Percentiles rank a stretch among this genome's conserved stretches.
These are phyloP conservation scores for Takakia lepidozioides DNA, from an alignment of 225 moss, liverwort and hornwort species.

Conservation along the genomic window DNA sequence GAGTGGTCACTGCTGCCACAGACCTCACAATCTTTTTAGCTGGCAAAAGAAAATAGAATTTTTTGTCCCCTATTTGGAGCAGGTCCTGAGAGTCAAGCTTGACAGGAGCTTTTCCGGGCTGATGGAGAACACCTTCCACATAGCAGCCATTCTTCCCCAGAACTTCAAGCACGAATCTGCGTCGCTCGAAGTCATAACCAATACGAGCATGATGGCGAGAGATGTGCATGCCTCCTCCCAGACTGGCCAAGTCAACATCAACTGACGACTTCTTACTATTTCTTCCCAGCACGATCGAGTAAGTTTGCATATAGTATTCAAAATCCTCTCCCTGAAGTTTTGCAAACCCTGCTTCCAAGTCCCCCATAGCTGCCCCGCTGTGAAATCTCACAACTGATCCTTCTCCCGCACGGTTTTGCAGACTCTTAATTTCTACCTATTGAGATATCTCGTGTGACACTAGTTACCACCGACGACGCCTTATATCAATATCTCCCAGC, in stretches of 20 bases:
- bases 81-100: conserved; percentile 95
- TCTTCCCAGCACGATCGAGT: conserved; percentile 87
- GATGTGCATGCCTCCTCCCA: conserved; percentile 96
- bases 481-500: too few relatives aligned
- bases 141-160: conserved; percentile 96
- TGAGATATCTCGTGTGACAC: too few relatives aligned
- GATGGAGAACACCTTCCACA: conserved; percentile 77
- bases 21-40: conserved; percentile 76
- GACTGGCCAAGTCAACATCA: conserved; percentile 84
- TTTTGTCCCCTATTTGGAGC: conserved; percentile 94
- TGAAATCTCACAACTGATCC: too few relatives aligned
- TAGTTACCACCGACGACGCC: too few relatives aligned
- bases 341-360: conserved; percentile 91
- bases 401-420: too few relatives aligned
- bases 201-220: conserved; percentile 95
- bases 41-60: conserved; percentile 89
- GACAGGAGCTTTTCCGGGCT: conserved; percentile 51
- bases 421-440: too few relatives aligned
- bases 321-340: conserved; percentile 99
- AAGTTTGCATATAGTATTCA: conserved; percentile 98
- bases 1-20: conserved; percentile 49
- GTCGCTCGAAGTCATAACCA: conserved; percentile 80
- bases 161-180: conserved; percentile 83
- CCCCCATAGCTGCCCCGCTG: conserved; percentile 50
- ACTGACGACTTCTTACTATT: conserved; percentile 97